Percentiles rank a stretch among this genome's conserved stretches.
These are phyloP conservation scores for Mucor velutinosus DNA, from an alignment of 371 early-diverging fungal genomes.

Conservation along the genomic window DNA sequence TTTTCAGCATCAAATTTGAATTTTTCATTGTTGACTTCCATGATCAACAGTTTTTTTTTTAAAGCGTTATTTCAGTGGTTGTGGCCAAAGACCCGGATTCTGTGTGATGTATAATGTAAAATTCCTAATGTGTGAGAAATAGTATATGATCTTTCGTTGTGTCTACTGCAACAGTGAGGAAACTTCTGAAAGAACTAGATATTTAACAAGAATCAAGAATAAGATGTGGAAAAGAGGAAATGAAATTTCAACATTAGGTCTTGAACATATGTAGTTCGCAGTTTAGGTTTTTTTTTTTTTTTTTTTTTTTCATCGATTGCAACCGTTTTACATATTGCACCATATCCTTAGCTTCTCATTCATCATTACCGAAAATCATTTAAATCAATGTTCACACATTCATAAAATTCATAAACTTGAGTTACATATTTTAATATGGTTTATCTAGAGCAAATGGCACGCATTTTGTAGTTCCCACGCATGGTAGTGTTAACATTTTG, in stretches of 20 bases:
- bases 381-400: background rate
- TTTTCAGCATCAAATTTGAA: background rate
- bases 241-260: background rate
- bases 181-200: background rate
- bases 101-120: background rate
- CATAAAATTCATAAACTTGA: background rate
- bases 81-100: conserved; percentile 52
- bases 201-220: background rate
- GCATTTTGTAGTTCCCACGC: background rate
- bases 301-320: background rate
- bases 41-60: background rate
- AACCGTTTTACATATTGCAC: background rate
- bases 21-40: background rate
- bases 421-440: background rate
- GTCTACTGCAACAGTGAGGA: background rate
- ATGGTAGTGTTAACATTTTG: background rate
- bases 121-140: conserved; percentile 1
- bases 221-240: background rate
- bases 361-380: background rate
- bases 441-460: background rate
- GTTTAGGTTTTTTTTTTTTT: background rate
- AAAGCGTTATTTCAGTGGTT: conserved; percentile 19
- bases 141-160: background rate
- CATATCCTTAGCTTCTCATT: background rate
- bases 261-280: background rate